phyloP scores from a whole-genome alignment of 345 rosid genomes.

The Eucalyptus polybractea region DNA sequence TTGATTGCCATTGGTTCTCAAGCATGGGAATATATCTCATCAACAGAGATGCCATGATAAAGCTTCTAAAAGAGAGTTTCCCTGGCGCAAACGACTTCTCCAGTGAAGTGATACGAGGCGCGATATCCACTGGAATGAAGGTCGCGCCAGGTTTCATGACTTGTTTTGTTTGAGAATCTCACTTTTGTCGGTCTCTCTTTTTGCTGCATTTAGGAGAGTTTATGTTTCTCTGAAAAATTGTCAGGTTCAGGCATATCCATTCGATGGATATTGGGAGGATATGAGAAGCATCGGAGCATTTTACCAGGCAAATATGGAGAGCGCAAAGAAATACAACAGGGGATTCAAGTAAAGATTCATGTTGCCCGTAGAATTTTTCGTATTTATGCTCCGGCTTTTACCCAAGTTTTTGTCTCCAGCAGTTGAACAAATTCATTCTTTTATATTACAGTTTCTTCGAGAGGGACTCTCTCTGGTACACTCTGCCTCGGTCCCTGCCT shows the following conservation, averaged over 20 bases:
- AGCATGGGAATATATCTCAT: conserved; percentile 73
- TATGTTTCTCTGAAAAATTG: not conserved
- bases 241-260: conserved; percentile 56
- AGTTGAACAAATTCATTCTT: not conserved
- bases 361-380: not conserved
- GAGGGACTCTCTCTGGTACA: conserved; percentile 36
- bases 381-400: not conserved
- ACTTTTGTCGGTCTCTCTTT: not conserved
- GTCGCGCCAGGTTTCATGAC: not conserved
- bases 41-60: conserved; percentile 34
- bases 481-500: conserved; percentile 66
- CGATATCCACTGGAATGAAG: conserved; percentile 65
- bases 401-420: not conserved
- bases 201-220: not conserved
- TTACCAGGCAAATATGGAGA: conserved; percentile 71
- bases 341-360: conserved; percentile 26
- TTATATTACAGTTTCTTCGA: conserved; percentile 41
- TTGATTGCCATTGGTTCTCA: not conserved
- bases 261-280: conserved; percentile 80
- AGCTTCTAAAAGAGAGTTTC: conserved; percentile 39
- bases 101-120: conserved; percentile 50
- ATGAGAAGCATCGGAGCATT: conserved; percentile 54
- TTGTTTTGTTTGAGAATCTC: not conserved
- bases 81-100: conserved; percentile 50
- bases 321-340: conserved; percentile 25